Percentiles rank a stretch among this genome's conserved stretches.
Evolutionary conservation across 495 filamentous ascomycete genomes (phyloP).

Genomic region (Talaromyces ruber): DNA sequence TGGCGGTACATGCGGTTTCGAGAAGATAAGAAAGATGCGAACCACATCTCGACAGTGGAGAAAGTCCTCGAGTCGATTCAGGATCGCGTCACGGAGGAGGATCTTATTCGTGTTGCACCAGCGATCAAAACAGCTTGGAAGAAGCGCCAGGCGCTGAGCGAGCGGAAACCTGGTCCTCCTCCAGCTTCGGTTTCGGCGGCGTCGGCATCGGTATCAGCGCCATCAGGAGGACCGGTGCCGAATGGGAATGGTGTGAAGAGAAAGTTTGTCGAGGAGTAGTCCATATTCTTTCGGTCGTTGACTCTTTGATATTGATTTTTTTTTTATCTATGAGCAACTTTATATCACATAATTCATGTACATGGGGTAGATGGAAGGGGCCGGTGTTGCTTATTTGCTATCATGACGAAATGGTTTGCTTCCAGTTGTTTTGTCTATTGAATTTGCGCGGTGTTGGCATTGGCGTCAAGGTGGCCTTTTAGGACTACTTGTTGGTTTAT

Average conservation of each 20-base stretch:
- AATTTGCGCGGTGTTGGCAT: not conserved
- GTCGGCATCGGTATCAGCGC: not conserved
- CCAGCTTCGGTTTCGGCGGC: not conserved
- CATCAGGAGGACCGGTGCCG: constrained; percentile 17
- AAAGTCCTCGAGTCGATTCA: constrained; percentile 77
- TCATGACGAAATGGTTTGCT: not conserved
- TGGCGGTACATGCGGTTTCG: constrained; percentile 85
- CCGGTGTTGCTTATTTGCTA: not conserved
- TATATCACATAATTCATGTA: constrained; percentile 1
- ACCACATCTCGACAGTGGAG: constrained; percentile 72
- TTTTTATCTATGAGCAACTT: not conserved
- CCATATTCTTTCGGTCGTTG: constrained; percentile 6
- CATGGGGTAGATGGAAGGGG: not conserved
- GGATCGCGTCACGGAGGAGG: constrained; percentile 59
- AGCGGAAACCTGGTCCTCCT: not conserved
- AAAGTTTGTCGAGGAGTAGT: constrained; percentile 38
- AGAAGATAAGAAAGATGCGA: constrained; percentile 86
- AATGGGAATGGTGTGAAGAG: constrained; percentile 37
- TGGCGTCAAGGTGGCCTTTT: not conserved
- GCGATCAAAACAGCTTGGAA: constrained; percentile 70
- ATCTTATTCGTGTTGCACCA: constrained; percentile 55
- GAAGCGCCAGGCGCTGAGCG: constrained; percentile 30
- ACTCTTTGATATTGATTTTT: constrained; percentile 4
- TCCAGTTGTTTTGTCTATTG: not conserved
- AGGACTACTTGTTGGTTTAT: not conserved